Evolutionary conservation across 768 basidiomycete species (phyloP), one percentile per base, ranked within the genome.

Genomic region (Hericium coralloides): DNA sequence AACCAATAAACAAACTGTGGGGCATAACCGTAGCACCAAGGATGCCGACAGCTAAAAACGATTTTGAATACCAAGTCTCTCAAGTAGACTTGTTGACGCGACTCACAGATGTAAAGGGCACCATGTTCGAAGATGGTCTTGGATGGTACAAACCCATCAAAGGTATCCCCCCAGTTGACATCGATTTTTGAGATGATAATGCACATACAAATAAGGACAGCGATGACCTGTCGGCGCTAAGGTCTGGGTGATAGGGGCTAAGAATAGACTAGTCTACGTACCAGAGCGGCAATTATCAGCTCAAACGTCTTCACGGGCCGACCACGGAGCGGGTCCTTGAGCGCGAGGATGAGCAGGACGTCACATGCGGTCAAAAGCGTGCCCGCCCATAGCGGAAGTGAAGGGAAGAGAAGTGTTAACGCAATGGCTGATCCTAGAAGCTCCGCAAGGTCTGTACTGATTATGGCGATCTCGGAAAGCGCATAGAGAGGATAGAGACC

Each of bases 271-370:
- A 31, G 41, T 22, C 37, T 41, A 49, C 59, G 14, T 15, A 62
- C 61, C 52, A 62, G 20, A 26, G 55, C 43, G 20, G 47, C 61
- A 45, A 92, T 88, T 17, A 86, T 59, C 15, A 78, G 62, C 63
- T 92, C 89, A 60, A 92, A 91, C 62, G 81, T 61, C 63, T 77
- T 79, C 41, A 84, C 86, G 8, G 87, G 89, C 36, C 61, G 51
- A 12, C 59, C 52, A 39, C 76, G 76, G 39, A 88, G 68, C 12
- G 88, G 89, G 65, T 90, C 87, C 3, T 84, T 78, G 58, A 92
- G 70, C 0, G 79, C 80, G 38, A 95, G 80, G 36, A 95, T 68
- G 55, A 81, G 55, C 38, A 81, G 68, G 38, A 81, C 79, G 55
- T 81, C 80, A 23, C 65, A 60, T 0, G 74, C 74, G 14, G 80